Percentiles rank a stretch among this genome's conserved stretches.
Evolutionary conservation across 495 filamentous ascomycete genomes (phyloP).

Genomic region (Penicillium paradoxum): DNA sequence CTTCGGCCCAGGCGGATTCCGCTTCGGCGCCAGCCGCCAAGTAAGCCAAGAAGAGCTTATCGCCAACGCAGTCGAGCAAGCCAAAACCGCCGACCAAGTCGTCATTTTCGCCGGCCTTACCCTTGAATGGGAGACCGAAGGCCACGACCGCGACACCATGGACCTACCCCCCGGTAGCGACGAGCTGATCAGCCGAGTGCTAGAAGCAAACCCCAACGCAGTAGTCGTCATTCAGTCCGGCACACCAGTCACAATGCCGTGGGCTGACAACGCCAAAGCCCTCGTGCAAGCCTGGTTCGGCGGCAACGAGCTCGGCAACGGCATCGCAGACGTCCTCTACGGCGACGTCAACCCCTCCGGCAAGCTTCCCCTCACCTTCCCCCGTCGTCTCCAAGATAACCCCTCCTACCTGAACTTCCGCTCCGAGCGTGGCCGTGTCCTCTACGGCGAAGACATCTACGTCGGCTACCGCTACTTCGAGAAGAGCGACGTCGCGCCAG

Average conservation of each 20-base stretch:
- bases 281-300: slow-evolving; percentile 73
- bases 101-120: slow-evolving; percentile 77
- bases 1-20: slow-evolving; percentile 67
- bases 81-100: slow-evolving; percentile 63
- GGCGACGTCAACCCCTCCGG: slow-evolving; percentile 54
- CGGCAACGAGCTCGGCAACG: slow-evolving; percentile 63
- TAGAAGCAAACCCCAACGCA: slow-evolving; percentile 66
- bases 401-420: slow-evolving; percentile 75
- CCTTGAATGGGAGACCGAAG: slow-evolving; percentile 85
- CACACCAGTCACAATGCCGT: slow-evolving; percentile 81
- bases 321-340: slow-evolving; percentile 54
- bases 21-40: slow-evolving; percentile 70
- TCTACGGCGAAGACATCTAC: slow-evolving; percentile 77
- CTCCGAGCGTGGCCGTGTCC: slow-evolving; percentile 68
- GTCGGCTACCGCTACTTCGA: slow-evolving; percentile 86
- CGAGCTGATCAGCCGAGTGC: slow-evolving; percentile 63
- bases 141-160: slow-evolving; percentile 79
- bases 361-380: slow-evolving; percentile 58
- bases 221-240: slow-evolving; percentile 81
- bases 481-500: slow-evolving; percentile 54
- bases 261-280: slow-evolving; percentile 61
- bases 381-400: slow-evolving; percentile 62
- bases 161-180: slow-evolving; percentile 76
- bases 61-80: slow-evolving; percentile 55
- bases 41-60: slow-evolving; percentile 63